Conservation (phyloP, 1,284 basidiomycete genomes). For the Pseudozyma tsukubaensis region DNA sequence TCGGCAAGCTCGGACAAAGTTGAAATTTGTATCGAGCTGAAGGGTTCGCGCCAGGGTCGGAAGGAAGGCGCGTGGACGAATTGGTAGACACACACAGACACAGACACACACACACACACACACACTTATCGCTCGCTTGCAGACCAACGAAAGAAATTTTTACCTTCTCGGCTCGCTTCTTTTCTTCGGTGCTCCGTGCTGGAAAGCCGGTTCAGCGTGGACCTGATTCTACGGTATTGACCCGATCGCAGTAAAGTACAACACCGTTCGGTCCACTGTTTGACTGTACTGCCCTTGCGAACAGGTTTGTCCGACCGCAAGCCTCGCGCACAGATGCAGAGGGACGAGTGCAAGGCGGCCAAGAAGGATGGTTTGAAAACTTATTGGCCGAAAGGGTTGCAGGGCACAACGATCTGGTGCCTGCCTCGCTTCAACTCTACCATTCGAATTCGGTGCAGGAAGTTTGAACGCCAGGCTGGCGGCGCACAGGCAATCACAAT, state of each 20-base stretch:
- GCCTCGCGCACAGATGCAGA: no score
- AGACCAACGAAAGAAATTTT: constrained; percentile 3
- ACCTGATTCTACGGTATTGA: not conserved
- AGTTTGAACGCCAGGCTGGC: constrained; percentile 17
- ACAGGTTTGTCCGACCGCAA: no score
- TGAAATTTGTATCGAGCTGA: constrained; percentile 11
- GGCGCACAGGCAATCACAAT: not conserved
- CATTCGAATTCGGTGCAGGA: no score
- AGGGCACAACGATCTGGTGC: no score
- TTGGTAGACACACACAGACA: not conserved
- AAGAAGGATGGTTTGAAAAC: no score
- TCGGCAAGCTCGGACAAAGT: not conserved
- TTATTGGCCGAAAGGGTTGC: no score
- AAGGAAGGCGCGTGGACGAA: constrained; percentile 1
- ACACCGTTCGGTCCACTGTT: not conserved
- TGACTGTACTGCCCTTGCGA: constrained; percentile 4
- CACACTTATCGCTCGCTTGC: constrained; percentile 4
- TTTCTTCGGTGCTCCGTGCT: constrained; percentile 12
- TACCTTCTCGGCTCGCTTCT: not conserved
- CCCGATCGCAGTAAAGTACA: not conserved
- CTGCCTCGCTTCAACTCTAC: constrained; percentile 8
- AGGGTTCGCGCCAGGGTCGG: not conserved
- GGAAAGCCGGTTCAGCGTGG: constrained; percentile 3
- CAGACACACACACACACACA: no score
- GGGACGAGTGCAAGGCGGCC: no score